A percentile compares a stretch with the other conserved stretches of the same genome.
These are phyloP conservation scores for Microsporum canis DNA, from an alignment of 2,329 filamentous ascomycete genomes.

Conservation along the genomic window DNA sequence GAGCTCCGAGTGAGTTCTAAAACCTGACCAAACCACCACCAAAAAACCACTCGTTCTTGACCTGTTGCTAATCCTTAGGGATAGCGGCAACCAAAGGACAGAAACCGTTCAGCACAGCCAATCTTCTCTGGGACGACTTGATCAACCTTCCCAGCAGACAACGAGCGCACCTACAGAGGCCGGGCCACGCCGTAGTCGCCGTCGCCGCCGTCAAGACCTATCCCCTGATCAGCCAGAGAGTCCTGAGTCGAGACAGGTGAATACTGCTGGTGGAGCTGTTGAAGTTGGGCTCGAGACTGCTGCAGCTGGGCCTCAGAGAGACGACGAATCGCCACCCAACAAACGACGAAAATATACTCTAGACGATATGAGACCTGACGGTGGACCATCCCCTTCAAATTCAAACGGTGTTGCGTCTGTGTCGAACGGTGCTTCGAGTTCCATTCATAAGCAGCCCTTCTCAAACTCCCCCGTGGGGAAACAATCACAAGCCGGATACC, in stretches of 20 bases:
- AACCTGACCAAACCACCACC: conserved; percentile 19
- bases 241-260: conserved; percentile 16
- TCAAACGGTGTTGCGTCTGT: conserved; percentile 46
- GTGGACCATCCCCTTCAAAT: conserved; percentile 32
- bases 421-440: conserved; percentile 45
- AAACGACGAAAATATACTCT: conserved; percentile 49
- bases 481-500: conserved; percentile 8
- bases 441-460: conserved; percentile 40
- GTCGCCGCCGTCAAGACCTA: conserved; percentile 23
- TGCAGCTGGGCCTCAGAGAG: conserved; percentile 15
- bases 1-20: conserved; percentile 36
- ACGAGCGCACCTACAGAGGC: neutral
- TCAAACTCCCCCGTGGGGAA: conserved; percentile 46
- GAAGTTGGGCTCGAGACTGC: conserved; percentile 11
- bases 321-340: conserved; percentile 29
- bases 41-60: neutral
- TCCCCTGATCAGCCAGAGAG: conserved; percentile 20
- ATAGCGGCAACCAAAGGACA: conserved; percentile 1
- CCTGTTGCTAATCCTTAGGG: conserved; percentile 13
- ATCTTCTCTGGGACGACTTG: conserved; percentile 7
- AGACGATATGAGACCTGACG: conserved; percentile 53
- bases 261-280: conserved; percentile 19
- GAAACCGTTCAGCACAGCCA: neutral
- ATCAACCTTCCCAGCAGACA: neutral
- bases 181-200: conserved; percentile 13